phyloP scores from a whole-genome alignment of 163 green algal genomes.

The Chloromonas sp. region DNA sequence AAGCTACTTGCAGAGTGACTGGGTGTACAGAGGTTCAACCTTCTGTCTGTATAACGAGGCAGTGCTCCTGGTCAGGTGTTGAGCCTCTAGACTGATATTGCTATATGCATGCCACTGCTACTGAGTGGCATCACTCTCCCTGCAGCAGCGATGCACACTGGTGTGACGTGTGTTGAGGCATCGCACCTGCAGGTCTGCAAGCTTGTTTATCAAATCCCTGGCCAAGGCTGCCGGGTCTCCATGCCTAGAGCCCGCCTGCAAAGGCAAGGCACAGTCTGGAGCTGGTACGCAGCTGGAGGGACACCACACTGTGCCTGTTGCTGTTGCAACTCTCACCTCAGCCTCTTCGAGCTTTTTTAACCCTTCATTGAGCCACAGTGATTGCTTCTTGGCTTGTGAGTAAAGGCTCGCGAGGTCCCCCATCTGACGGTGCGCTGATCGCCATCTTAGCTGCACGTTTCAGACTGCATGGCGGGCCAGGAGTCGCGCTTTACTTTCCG shows the following conservation, averaged over 20 bases:
- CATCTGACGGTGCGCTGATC: conserved; percentile 32
- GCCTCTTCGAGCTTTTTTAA: conserved; percentile 60
- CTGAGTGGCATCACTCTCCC: not conserved
- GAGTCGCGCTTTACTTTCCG: too few species aligned
- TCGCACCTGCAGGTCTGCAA: conserved; percentile 48
- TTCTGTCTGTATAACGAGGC: not conserved
- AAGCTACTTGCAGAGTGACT: too few species aligned
- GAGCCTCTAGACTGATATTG: too few species aligned
- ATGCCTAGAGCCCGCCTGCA: conserved; percentile 14
- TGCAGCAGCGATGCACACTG: not conserved
- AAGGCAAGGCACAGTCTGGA: not conserved
- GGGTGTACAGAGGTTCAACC: too few species aligned
- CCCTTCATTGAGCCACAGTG: conserved; percentile 55
- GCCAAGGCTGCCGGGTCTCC: conserved; percentile 26
- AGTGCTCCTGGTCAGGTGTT: not conserved
- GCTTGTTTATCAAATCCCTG: conserved; percentile 43
- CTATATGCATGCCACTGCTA: not conserved
- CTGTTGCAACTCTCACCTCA: conserved; percentile 27
- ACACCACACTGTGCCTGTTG: too few species aligned
- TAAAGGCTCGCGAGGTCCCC: conserved; percentile 60
- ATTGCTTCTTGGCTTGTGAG: conserved; percentile 57
- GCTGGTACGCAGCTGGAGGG: not conserved
- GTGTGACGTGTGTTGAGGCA: not conserved
- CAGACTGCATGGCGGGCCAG: too few species aligned
- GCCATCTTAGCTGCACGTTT: too few species aligned